Evolutionary conservation across 306 rosid species (phyloP), one percentile per base, ranked within the genome.

Genomic region (Casuarina cunninghamiana): DNA sequence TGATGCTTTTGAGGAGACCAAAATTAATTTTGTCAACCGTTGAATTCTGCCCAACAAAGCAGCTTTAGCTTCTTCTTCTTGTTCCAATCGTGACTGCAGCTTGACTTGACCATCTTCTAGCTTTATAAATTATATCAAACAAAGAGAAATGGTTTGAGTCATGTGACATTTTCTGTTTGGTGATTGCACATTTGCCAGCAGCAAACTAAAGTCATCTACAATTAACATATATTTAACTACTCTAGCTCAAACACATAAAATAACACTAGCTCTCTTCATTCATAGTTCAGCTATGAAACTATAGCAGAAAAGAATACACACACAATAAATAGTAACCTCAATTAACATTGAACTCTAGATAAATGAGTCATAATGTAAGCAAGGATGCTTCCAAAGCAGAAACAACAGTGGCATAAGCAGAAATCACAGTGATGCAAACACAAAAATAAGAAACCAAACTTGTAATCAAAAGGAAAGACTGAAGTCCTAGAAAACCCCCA

Each of bases 1-100:
- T 21, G 98, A 79, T 55, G 91, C 79, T 75, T 93, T 96, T 51
- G 99, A 86, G 71, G 99, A 96, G 82, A 96, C 99, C 90, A 96
- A 86, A 86, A 96, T 96, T 86, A 96, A 88, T 85, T 96, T 96
- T 32, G 99, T 96, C 86, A 96, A 82, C 80, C 98, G 88, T 78
- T 96, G 99, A 83, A 96, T 96, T 93, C 98, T 89, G 69, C 98
- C 91, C 79, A 96, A 65, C 72, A 96, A 88, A 82, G 99, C 99
- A 83, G 96, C 96, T 85, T 91, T 96, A 46, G 98, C 98, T 11
- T 96, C 97, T 88, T 96, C 99, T 79, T 96, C 99, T 89, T 96
- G 91, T 88, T 96, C 99, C 94, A 96, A 81, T 85, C 97, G 87
- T 75, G 98, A 93, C 69, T 93, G 99, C 83, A 96, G 85, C 84